These are phyloP conservation scores for Septoria petroselini DNA, from an alignment of 2,329 filamentous ascomycete genomes.

Conservation along the genomic window DNA sequence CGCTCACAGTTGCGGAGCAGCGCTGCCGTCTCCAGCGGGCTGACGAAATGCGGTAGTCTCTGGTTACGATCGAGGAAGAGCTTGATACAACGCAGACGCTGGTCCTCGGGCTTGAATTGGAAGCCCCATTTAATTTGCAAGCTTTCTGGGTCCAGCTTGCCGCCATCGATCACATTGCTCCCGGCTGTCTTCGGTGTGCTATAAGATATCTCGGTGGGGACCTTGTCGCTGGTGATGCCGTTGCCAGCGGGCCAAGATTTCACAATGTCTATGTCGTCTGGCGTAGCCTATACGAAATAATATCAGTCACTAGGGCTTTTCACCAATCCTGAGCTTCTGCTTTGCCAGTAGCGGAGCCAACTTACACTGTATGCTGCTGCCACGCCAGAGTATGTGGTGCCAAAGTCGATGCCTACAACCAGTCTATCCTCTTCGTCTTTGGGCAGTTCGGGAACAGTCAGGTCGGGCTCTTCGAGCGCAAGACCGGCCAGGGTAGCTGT, in stretches of 20 bases:
- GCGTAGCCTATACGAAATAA: conserved; percentile 45
- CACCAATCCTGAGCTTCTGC: neutral
- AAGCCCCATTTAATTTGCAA: conserved; percentile 68
- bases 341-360: neutral
- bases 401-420: conserved; percentile 78
- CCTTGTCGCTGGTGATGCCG: conserved; percentile 84
- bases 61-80: conserved; percentile 77
- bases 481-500: conserved; percentile 9
- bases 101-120: conserved; percentile 74
- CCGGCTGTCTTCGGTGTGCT: conserved; percentile 45
- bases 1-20: conserved; percentile 72
- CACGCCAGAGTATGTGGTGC: conserved; percentile 78
- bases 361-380: conserved; percentile 39
- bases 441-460: conserved; percentile 9
- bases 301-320: neutral
- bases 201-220: conserved; percentile 71
- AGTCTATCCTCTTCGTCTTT: conserved; percentile 53
- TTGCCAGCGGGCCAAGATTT: conserved; percentile 81
- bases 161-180: neutral
- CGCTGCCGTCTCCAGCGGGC: conserved; percentile 70
- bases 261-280: conserved; percentile 79
- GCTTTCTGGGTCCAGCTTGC: conserved; percentile 6
- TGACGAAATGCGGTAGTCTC: conserved; percentile 77
- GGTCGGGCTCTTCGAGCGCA: conserved; percentile 18
- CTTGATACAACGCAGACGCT: conserved; percentile 76